phyloP scores from a whole-genome alignment of 2,329 filamentous ascomycete genomes.

The Microsporum audouinii region DNA sequence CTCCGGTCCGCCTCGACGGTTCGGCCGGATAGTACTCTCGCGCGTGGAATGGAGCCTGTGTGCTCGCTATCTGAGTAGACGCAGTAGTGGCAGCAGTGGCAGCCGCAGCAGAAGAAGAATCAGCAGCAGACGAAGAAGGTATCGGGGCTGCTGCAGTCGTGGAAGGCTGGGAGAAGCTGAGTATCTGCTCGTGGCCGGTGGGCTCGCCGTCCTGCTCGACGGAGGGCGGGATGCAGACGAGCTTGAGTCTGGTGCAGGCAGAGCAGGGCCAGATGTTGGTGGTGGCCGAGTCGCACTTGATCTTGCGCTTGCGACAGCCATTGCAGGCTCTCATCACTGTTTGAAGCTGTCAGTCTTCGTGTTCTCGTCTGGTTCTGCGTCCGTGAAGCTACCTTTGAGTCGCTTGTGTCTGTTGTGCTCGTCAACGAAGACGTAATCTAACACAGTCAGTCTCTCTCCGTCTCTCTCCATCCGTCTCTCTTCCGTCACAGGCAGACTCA shows the following conservation, averaged over 20 bases:
- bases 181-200: conserved; percentile 18
- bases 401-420: conserved; percentile 97
- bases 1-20: not conserved
- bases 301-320: conserved; percentile 87
- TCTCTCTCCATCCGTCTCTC: not conserved
- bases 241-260: conserved; percentile 80
- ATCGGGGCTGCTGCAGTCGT: not conserved
- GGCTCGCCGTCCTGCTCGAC: conserved; percentile 57
- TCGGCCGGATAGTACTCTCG: not conserved
- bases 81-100: not conserved
- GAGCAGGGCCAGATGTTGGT: conserved; percentile 97
- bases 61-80: not conserved
- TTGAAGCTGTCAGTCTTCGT: conserved; percentile 9
- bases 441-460: not conserved
- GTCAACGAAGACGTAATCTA: conserved; percentile 98
- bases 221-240: conserved; percentile 84
- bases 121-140: not conserved
- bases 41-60: not conserved
- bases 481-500: conserved; percentile 31
- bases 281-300: conserved; percentile 94
- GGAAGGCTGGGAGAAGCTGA: conserved; percentile 14
- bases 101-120: not conserved
- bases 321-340: conserved; percentile 94
- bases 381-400: conserved; percentile 61
- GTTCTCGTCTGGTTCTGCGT: not conserved